phyloP scores from a whole-genome alignment of 2,329 filamentous ascomycete species.

The Pestalotiopsis sp. region DNA sequence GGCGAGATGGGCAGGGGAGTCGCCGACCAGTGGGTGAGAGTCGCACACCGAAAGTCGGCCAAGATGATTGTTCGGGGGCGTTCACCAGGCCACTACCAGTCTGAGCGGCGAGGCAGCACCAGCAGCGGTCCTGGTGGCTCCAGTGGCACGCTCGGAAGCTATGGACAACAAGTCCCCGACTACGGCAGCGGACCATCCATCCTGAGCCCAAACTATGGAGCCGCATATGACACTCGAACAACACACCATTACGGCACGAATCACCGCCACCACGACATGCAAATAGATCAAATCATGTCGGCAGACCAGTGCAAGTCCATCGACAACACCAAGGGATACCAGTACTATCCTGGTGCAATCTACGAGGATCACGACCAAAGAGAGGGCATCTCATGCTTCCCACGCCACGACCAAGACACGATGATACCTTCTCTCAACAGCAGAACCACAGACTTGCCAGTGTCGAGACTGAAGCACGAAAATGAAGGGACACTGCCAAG shows the following conservation, averaged over 20 bases:
- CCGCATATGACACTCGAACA: slow-evolving; percentile 40
- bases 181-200: slow-evolving; percentile 38
- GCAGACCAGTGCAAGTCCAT: slow-evolving; percentile 20
- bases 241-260: slow-evolving; percentile 42
- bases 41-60: slow-evolving; percentile 73
- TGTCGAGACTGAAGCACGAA: slow-evolving; percentile 52
- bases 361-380: slow-evolving; percentile 51
- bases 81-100: slow-evolving; percentile 80
- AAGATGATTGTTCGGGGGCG: slow-evolving; percentile 87
- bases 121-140: slow-evolving; percentile 70
- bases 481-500: slow-evolving; percentile 50
- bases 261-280: slow-evolving; percentile 49
- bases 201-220: slow-evolving; percentile 39
- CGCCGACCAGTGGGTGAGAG: slow-evolving; percentile 64
- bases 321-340: slow-evolving; percentile 51
- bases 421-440: slow-evolving; percentile 28
- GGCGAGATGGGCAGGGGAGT: slow-evolving; percentile 60
- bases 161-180: slow-evolving; percentile 38
- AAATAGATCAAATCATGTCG: slow-evolving; percentile 39
- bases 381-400: slow-evolving; percentile 53
- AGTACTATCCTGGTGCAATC: slow-evolving; percentile 55
- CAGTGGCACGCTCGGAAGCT: slow-evolving; percentile 58
- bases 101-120: slow-evolving; percentile 68
- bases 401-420: slow-evolving; percentile 33
- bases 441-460: slow-evolving; percentile 31